Evolutionary conservation across 257 asterid species (phyloP).

Genomic region (Nicotiana benthamiana): DNA sequence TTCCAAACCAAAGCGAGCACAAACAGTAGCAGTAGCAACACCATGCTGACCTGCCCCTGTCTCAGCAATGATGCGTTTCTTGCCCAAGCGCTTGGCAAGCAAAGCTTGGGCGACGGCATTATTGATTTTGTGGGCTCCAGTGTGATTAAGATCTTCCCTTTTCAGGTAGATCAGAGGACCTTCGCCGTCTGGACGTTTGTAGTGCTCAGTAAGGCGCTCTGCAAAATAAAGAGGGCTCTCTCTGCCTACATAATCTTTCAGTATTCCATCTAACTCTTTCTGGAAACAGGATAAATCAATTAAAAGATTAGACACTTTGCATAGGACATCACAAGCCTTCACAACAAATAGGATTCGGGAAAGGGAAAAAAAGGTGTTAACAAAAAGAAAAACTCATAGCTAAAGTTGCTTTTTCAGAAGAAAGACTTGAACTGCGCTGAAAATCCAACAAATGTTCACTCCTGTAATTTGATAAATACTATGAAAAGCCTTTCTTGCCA

Average conservation of each 20-base stretch:
- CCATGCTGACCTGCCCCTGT: slow-evolving; percentile 99
- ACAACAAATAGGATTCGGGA: background rate
- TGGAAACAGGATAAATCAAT: slow-evolving; percentile 20
- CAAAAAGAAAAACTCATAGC: background rate
- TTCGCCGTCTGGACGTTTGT: slow-evolving; percentile 53
- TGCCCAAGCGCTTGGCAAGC: slow-evolving; percentile 88
- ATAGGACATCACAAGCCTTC: background rate
- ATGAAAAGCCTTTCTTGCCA: background rate
- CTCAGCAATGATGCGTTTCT: slow-evolving; percentile 85
- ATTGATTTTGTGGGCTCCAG: slow-evolving; percentile 96
- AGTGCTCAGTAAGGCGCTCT: slow-evolving; percentile 83
- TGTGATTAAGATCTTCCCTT: slow-evolving; percentile 94
- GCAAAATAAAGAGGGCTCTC: slow-evolving; percentile 93
- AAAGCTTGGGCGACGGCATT: slow-evolving; percentile 89
- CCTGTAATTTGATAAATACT: background rate
- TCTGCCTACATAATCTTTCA: slow-evolving; percentile 93
- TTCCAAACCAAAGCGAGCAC: slow-evolving; percentile 88
- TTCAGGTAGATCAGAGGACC: slow-evolving; percentile 84
- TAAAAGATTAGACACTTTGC: background rate
- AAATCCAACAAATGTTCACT: background rate
- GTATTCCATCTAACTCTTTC: slow-evolving; percentile 73
- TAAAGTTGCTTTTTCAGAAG: background rate
- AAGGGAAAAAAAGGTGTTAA: background rate
- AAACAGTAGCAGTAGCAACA: slow-evolving; percentile 94
- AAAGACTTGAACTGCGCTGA: background rate